Evolutionary conservation across 2,329 filamentous ascomycete species (phyloP), one percentile per base, ranked within the genome.

Genomic region (Ceratocystiopsis brevicomis): DNA sequence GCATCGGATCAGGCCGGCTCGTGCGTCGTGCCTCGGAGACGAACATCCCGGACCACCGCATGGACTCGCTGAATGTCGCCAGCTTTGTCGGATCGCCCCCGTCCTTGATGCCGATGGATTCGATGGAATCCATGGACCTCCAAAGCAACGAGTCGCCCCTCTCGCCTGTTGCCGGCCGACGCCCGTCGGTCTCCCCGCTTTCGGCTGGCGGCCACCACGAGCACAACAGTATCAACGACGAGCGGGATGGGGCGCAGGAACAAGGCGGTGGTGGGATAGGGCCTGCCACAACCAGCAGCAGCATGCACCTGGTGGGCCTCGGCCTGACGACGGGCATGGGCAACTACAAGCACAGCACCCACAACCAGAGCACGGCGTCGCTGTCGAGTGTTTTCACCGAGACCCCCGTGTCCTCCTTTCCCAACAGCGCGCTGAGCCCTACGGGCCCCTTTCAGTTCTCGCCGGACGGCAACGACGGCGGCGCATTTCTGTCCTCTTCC

Each of bases 371-470:
- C 53, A 71, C 71, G 6, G 76, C 73, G 3, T 82, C 80, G 2
- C 61, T 84, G 38, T 76, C 74, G 43, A 82, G 74, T 48, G 70
- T 70, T 9, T 78, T 79, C 53, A 76, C 73, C 18, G 77, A 82
- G 47, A 68, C 69, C 8, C 67, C 67, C 6, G 63, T 64, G 14
- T 76, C 78, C 3, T 76, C 79, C 0, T 83, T 86, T 53, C 82
- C 82, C 1, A 73, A 72, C 2, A 76, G 72, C 25, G 71, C 81
- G 2, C 69, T 83, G 43, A 88, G 81, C 53, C 83, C 84, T 5
- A 76, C 76, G 1, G 80, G 76, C 2, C 76, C 81, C 0, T 81
- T 88, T 56, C 67, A 64, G 44, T 85, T 90, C 56, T 82, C 80
- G 0, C 81, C 85, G 1, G 79, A 90, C 50, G 69, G 76, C 13